These are phyloP conservation scores for Puya raimondii DNA, from an alignment of 176 grass and related monocot species.

Conservation along the genomic window DNA sequence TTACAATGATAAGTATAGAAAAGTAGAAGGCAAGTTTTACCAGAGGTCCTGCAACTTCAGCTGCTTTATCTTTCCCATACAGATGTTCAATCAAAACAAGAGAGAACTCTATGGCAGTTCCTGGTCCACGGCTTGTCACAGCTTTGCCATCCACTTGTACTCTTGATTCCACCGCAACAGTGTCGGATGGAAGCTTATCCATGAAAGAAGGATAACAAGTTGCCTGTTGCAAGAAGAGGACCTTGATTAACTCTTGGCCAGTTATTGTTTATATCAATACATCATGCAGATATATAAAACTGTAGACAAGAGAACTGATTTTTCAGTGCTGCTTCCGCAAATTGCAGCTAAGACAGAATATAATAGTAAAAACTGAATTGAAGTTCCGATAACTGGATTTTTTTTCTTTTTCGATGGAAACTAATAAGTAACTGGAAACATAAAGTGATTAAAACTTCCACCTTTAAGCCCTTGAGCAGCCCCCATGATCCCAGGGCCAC, in stretches of 20 bases:
- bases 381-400: too few species aligned
- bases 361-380: too few species aligned
- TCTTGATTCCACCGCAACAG: slow-evolving; percentile 37
- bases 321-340: neutral
- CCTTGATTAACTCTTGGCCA: neutral
- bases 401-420: neutral
- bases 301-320: neutral
- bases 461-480: slow-evolving; percentile 83
- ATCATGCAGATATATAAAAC: too few species aligned
- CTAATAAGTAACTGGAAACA: neutral
- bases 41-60: slow-evolving; percentile 38
- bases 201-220: slow-evolving; percentile 57
- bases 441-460: slow-evolving; percentile 1
- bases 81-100: slow-evolving; percentile 43
- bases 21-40: slow-evolving; percentile 32
- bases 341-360: too few species aligned
- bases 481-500: slow-evolving; percentile 71
- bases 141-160: slow-evolving; percentile 44
- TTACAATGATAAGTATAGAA: slow-evolving; percentile 3
- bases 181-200: slow-evolving; percentile 36
- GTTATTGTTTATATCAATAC: neutral
- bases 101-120: slow-evolving; percentile 40
- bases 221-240: slow-evolving; percentile 23
- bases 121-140: slow-evolving; percentile 38
- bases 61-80: slow-evolving; percentile 43